A percentile compares a stretch with the other conserved stretches of the same genome.
phyloP scores from a whole-genome alignment of 768 basidiomycete species.

The Mycena indigotica region DNA sequence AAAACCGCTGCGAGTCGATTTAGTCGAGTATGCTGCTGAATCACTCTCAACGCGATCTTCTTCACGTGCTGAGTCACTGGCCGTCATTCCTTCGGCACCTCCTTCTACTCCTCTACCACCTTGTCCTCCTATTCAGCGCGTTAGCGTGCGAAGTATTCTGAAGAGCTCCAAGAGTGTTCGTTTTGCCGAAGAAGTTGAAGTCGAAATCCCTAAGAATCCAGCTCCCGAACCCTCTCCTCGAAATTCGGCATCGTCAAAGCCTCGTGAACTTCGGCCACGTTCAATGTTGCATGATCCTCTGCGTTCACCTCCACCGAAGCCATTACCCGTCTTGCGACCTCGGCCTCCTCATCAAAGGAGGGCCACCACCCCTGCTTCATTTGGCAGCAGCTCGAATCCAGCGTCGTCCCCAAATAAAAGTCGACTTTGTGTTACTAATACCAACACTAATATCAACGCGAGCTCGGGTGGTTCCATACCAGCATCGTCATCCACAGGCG shows the following conservation, averaged over 20 bases:
- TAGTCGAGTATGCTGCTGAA: constrained; percentile 20
- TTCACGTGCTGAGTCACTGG: not conserved
- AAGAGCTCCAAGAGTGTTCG: constrained; percentile 47
- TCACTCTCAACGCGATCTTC: constrained; percentile 12
- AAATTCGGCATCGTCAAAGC: not conserved
- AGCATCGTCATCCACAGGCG: constrained; percentile 10
- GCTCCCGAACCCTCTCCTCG: not conserved
- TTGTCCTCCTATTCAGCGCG: constrained; percentile 23
- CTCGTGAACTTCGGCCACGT: constrained; percentile 5
- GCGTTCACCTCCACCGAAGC: constrained; percentile 18
- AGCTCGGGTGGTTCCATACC: not conserved
- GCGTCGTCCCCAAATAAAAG: not conserved
- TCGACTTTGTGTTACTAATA: not conserved
- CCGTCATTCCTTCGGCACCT: constrained; percentile 15
- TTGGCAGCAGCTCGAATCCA: not conserved
- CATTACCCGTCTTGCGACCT: not conserved
- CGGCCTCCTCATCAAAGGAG: constrained; percentile 8
- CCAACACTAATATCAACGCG: not conserved
- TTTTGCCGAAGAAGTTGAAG: constrained; percentile 31
- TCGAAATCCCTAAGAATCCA: not conserved
- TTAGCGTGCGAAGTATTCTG: constrained; percentile 35
- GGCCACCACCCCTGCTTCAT: constrained; percentile 11
- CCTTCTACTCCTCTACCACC: constrained; percentile 27
- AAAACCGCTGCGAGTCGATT: constrained; percentile 18
- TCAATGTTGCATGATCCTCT: constrained; percentile 14